Evolutionary conservation across 441 rosid genomes (phyloP), one percentile per base, ranked within the genome.

Genomic region (Adansonia rubrostipa): DNA sequence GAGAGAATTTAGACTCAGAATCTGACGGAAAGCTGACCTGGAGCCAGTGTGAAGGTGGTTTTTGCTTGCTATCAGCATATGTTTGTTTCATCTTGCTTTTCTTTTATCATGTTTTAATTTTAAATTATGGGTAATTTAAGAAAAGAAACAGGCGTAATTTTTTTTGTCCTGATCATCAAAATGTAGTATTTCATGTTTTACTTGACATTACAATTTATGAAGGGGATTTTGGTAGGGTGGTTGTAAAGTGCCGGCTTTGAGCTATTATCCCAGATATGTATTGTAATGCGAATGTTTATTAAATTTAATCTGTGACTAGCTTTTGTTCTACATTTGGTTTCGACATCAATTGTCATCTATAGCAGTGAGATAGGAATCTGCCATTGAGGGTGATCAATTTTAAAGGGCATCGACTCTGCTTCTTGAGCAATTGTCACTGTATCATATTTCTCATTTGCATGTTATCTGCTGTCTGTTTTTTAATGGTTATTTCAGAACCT

Each of bases 151-250:
- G 89, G 84, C 85, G 56, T 72, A 62, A 0, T 20, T 58, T 71
- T 88, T 82, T 80, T 53, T 78, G 89, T 71, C 88, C 88, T 83
- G 87, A 81, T 79, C 77, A 79, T 85, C 44, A 51, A 60, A 64
- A 24, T 72, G 51, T 77, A 75, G 84, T 74, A 71, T 78, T 68
- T 78, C 66, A 58, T 77, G 22, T 58, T 80, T 74, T 74, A 40
- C 74, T 67, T 57, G 70, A 66, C 28, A 20, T 60, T 47, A 45
- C 58, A 78, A 69, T 24, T 24, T 22, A 28, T 36, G 40, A 62
- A 80, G 82, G 75, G 85, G 82, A 63, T 81, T 78, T 81, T 86
- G 80, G 74, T 74, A 81, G 78, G 79, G 66, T 77, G 77, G 71
- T 47, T 79, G 78, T 79, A 63, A 75, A 67, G 74, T 79, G 19